phyloP scores from a whole-genome alignment of 345 rosid genomes.

The Populus nigra region DNA sequence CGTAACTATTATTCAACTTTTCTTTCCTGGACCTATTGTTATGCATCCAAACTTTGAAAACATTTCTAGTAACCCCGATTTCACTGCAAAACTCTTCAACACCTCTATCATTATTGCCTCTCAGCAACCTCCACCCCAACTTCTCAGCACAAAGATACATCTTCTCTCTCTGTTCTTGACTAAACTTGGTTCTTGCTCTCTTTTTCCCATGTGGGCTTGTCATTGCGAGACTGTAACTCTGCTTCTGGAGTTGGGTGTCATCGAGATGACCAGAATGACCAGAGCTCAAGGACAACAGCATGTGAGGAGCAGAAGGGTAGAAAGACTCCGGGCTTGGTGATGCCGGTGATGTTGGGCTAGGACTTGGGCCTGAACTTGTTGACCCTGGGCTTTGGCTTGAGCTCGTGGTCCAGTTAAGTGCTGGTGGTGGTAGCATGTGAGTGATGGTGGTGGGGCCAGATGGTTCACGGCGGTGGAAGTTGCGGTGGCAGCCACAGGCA shows the following conservation, averaged over 20 bases:
- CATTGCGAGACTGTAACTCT: conserved; percentile 7
- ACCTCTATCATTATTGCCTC: conserved; percentile 41
- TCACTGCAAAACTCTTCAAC: conserved; percentile 56
- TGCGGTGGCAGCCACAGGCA: conserved; percentile 94
- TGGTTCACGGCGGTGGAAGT: conserved; percentile 76
- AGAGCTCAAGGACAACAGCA: conserved; percentile 53
- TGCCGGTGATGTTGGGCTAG: conserved; percentile 39
- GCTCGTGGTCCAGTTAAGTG: conserved; percentile 32
- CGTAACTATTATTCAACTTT: conserved; percentile 19
- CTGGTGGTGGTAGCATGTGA: conserved; percentile 3
- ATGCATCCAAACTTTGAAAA: conserved; percentile 87
- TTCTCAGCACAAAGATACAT: conserved; percentile 66
- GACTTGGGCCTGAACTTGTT: conserved; percentile 29
- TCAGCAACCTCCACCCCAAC: conserved; percentile 70
- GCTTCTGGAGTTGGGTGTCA: conserved; percentile 24
- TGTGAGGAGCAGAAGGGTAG: conserved; percentile 61
- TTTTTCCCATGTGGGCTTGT: conserved; percentile 36
- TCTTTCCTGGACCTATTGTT: conserved; percentile 61
- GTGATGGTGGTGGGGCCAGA: conserved; percentile 13
- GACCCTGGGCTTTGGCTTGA: conserved; percentile 35
- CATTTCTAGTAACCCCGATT: conserved; percentile 58
- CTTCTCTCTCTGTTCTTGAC: conserved; percentile 61
- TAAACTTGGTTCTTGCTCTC: conserved; percentile 70
- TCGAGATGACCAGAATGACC: conserved; percentile 39
- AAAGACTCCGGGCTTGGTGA: conserved; percentile 62